These are phyloP conservation scores for Malus domestica DNA, from an alignment of 306 rosid genomes.

Conservation along the genomic window DNA sequence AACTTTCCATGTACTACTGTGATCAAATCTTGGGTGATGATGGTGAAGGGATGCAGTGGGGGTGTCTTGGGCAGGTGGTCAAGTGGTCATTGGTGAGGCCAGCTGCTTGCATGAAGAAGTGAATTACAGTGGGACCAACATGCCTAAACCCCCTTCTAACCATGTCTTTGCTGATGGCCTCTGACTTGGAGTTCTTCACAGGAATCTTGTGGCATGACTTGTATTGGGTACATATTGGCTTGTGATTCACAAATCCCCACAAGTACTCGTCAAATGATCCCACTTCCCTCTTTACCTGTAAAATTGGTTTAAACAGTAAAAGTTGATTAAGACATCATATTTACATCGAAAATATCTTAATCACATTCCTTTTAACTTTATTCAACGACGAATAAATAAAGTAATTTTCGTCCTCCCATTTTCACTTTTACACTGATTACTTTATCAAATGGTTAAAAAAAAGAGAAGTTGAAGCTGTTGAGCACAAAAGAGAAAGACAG, in stretches of 20 bases:
- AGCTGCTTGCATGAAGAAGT: slow-evolving; percentile 75
- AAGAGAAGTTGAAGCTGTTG: no score
- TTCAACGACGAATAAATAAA: not conserved
- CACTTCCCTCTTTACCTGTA: slow-evolving; percentile 47
- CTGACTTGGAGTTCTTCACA: slow-evolving; percentile 85
- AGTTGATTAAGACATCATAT: not conserved
- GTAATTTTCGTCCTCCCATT: no score
- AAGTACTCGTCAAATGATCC: slow-evolving; percentile 69
- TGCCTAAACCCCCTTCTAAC: slow-evolving; percentile 57
- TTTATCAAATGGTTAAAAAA: no score
- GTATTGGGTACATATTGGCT: slow-evolving; percentile 68
- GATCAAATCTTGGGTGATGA: not conserved
- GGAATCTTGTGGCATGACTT: slow-evolving; percentile 66
- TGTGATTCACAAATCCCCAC: slow-evolving; percentile 75
- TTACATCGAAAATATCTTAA: no score
- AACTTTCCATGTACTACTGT: not conserved
- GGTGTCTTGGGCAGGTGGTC: slow-evolving; percentile 68
- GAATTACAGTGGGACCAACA: slow-evolving; percentile 76
- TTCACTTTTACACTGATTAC: no score
- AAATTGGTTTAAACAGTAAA: not conserved
- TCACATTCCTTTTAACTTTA: not conserved
- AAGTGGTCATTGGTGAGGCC: slow-evolving; percentile 82
- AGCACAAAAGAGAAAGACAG: not conserved
- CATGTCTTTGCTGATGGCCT: slow-evolving; percentile 79
- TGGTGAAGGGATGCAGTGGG: slow-evolving; percentile 39